Evolutionary conservation across 2,329 filamentous ascomycete genomes (phyloP).

Genomic region (Phialophora macrospora): DNA sequence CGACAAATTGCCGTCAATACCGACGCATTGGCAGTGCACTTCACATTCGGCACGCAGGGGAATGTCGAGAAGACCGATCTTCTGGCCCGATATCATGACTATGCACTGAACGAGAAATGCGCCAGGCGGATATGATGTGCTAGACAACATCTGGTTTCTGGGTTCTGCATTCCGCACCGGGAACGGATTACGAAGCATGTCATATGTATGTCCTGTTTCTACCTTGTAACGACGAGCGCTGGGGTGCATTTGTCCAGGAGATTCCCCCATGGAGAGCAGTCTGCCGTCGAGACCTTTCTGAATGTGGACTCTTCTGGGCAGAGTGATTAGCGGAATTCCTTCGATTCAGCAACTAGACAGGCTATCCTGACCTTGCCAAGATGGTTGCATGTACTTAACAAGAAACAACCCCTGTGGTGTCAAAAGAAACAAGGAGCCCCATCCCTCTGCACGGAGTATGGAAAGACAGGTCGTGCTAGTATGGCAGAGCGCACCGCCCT

Average conservation of each 20-base stretch:
- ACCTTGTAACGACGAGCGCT: background rate
- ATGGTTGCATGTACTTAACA: no score
- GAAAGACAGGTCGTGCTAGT: no score
- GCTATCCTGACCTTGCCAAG: no score
- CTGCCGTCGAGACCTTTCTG: background rate
- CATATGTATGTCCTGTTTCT: background rate
- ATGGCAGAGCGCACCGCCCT: no score
- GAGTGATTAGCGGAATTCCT: background rate
- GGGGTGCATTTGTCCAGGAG: background rate
- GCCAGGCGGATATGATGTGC: conserved; percentile 26
- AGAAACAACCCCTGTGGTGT: no score
- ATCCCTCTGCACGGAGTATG: no score
- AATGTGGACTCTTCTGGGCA: background rate
- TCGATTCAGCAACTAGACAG: background rate
- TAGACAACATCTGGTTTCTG: background rate
- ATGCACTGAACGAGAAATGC: conserved; percentile 60
- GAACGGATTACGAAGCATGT: background rate
- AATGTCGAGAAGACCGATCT: conserved; percentile 59
- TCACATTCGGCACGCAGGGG: conserved; percentile 54
- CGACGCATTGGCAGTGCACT: conserved; percentile 60
- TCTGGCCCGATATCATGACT: conserved; percentile 58
- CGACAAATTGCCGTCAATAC: conserved; percentile 58
- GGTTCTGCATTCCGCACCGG: background rate
- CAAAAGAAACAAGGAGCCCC: no score
- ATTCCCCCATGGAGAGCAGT: background rate